These are phyloP conservation scores for Stephania yunnanensis DNA, from an alignment of 164 flowering plant genomes.

Conservation along the genomic window DNA sequence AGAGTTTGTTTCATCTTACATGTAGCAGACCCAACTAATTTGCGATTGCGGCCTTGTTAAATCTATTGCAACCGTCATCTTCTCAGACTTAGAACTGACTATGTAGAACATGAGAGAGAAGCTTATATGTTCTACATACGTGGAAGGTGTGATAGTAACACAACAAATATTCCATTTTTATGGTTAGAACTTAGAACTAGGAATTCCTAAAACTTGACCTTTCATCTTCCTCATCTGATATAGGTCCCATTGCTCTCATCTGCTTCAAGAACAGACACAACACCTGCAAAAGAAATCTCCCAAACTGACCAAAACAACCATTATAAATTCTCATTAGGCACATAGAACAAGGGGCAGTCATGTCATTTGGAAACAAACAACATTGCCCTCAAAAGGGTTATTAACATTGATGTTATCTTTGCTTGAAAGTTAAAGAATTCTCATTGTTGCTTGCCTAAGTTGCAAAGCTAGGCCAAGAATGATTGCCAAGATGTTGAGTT, in stretches of 20 bases:
- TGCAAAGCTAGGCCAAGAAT: conserved; percentile 21
- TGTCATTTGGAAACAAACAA: background rate
- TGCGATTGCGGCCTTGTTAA: too few relatives aligned
- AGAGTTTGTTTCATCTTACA: too few relatives aligned
- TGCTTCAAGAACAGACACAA: background rate
- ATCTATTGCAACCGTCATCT: too few relatives aligned
- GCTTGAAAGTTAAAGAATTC: conserved; percentile 17
- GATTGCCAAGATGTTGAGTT: conserved; percentile 15
- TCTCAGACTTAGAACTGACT: too few relatives aligned
- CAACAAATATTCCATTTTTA: background rate
- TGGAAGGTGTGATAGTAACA: too few relatives aligned
- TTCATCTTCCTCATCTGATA: conserved; percentile 2
- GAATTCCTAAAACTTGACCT: background rate
- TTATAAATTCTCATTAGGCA: background rate
- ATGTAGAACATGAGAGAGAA: too few relatives aligned
- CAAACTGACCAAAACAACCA: background rate
- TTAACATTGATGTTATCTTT: conserved; percentile 7
- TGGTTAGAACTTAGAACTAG: background rate
- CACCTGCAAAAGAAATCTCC: background rate
- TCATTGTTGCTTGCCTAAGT: conserved; percentile 20
- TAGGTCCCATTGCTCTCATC: background rate
- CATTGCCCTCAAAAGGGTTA: background rate
- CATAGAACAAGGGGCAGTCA: background rate
- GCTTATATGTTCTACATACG: too few relatives aligned
- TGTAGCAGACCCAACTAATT: too few relatives aligned